Evolutionary conservation across 805 yeast species (phyloP), one percentile per base, ranked within the genome.

Genomic region (Cyberlindnera lachancei): DNA sequence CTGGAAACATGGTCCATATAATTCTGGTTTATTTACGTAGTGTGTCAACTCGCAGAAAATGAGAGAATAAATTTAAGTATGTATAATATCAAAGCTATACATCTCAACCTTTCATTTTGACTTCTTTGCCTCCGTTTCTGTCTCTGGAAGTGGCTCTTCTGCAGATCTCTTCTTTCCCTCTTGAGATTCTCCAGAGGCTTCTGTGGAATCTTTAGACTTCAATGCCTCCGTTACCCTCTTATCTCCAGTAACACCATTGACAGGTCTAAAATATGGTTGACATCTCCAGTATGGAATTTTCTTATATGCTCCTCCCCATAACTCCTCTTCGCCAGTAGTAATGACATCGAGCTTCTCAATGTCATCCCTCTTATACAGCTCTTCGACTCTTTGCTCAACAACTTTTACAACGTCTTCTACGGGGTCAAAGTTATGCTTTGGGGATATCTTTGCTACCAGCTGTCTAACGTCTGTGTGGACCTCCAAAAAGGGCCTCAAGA

Each of bases 271-370:
- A 53, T 84, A 82, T 3, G 98, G 98, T 59, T 90, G 98, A 43
- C 95, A 78, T 48, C 97, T 70, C 97, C 97, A 90, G 55, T 81
- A 87, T 2, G 98, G 97, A 12, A 90, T 74, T 5, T 68, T 70
- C 53, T 76, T 75, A 55, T 92, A 90, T 11, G 66, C 47, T 1
- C 94, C 95, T 29, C 94, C 95, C 88, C 94, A 81, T 16, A 58
- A 50, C 44, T 75, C 75, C 23, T 50, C 45, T 6, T 69, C 73
- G 0, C 87, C 86, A 7, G 58, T 62, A 0, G 58, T 60, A 1
- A 81, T 66, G 4, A 50, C 56, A 48, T 86, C 96, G 14, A 67
- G 39, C 31, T 67, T 69, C 4, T 58, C 64, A n/a, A 75, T 75
- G 34, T 75, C 64, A 1, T 62, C 66, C 30, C 70, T 60, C 5